Percentiles rank a stretch among this genome's conserved stretches.
These are phyloP conservation scores for Sesbania bispinosa DNA, from an alignment of 306 rosid genomes.

Conservation along the genomic window DNA sequence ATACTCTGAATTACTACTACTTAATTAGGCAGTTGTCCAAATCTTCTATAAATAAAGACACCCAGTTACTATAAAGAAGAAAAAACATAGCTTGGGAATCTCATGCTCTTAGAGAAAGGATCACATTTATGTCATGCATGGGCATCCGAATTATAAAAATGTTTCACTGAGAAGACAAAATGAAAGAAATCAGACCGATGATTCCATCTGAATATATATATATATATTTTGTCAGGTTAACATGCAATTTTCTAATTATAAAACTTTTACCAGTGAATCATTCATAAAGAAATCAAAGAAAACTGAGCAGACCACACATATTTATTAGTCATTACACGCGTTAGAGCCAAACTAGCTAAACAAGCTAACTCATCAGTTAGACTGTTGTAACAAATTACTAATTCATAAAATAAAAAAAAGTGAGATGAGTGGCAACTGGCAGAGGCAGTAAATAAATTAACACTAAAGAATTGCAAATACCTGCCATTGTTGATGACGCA, in stretches of 20 bases:
- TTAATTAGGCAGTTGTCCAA: not conserved
- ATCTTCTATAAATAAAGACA: not conserved
- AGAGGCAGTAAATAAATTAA: not conserved
- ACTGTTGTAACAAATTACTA: not conserved
- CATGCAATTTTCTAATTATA: slow-evolving; percentile 10
- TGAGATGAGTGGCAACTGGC: not conserved
- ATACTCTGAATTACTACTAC: not conserved
- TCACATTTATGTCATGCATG: slow-evolving; percentile 27
- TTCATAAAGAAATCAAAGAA: not conserved
- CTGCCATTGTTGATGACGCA: slow-evolving; percentile 40
- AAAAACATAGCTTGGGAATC: not conserved
- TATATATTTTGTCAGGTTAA: not conserved
- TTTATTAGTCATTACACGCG: not conserved
- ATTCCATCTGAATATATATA: not conserved
- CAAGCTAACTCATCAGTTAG: not conserved
- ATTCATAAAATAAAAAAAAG: not conserved
- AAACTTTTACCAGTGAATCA: not conserved
- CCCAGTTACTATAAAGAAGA: not conserved
- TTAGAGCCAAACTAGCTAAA: not conserved
- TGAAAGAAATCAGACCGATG: too few species aligned
- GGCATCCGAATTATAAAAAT: not conserved
- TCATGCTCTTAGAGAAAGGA: not conserved
- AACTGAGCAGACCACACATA: slow-evolving; percentile 4
- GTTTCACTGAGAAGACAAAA: not conserved
- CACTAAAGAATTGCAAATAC: slow-evolving; percentile 2